Evolutionary conservation across 352 stramenopile genomes (phyloP), one percentile per base, ranked within the genome.

Genomic region (Pythium apleroticum): DNA sequence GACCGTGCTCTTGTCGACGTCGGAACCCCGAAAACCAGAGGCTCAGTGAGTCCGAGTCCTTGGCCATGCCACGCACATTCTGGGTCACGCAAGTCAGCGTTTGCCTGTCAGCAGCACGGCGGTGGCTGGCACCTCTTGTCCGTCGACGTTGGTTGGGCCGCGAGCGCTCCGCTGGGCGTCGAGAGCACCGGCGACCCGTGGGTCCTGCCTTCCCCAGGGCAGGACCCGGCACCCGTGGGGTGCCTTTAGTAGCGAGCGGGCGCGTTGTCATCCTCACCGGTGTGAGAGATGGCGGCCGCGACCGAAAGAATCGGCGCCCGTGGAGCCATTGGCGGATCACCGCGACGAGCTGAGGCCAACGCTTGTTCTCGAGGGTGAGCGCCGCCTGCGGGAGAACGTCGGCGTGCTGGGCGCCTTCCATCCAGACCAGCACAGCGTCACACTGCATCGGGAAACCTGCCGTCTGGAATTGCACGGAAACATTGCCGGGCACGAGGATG

Each of bases 31-130:
- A 0, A 22, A 53, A 53, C 46, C 14, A 53, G 4, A 6, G 7
- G 11, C 22, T 19, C 0, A 33, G n/a, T 2, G 20, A n/a, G 3
- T 28, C 46, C 11, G 4, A 7, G 22, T 53, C 6, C 22, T 53
- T 53, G 22, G 25, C 46, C 2, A 53, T 12, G 27, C 46, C 46
- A 0, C 14, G 46, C 9, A 31, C 46, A 12, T 53, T 53, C 46
- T 53, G 46, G 22, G 46, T 33, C 3, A 53, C 12, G 12, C 89
- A 1, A n/a, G n/a, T n/a, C n/a, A n/a, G n/a, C n/a, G n/a, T n/a
- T n/a, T n/a, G n/a, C n/a, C n/a, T n/a, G n/a, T n/a, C n/a, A n/a
- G n/a, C n/a, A n/a, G n/a, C n/a, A n/a, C n/a, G 30, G 9, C 30
- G 4, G 9, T 33, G 30, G 30, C 30, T 4, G 4, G 4, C 30